These are phyloP conservation scores for Gynandropsis gynandra DNA, from an alignment of 345 rosid genomes.

Conservation along the genomic window DNA sequence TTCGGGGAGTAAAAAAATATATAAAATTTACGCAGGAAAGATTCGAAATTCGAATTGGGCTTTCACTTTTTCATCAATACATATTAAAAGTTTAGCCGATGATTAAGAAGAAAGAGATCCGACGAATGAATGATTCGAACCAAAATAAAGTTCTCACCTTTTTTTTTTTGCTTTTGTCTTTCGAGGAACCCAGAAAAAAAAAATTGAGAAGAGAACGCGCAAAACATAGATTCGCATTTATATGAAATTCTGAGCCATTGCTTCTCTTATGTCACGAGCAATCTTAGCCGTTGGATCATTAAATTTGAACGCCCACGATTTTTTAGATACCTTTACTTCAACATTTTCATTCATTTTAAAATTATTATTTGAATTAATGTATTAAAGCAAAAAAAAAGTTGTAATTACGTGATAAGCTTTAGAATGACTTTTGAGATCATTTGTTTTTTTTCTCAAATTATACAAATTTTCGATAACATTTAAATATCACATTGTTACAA, in stretches of 20 bases:
- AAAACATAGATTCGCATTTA: constrained; percentile 25
- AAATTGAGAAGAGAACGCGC: constrained; percentile 23
- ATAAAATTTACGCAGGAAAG: constrained; percentile 21
- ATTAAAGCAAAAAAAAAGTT: not conserved
- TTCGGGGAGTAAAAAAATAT: constrained; percentile 15
- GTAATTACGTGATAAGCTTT: no score
- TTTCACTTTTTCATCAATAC: constrained; percentile 15
- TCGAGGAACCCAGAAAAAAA: constrained; percentile 24
- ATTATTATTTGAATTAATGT: constrained; percentile 2
- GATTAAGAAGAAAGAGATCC: constrained; percentile 26
- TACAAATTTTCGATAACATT: no score
- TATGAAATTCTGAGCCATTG: constrained; percentile 13
- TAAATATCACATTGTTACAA: no score
- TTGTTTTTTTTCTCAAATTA: no score
- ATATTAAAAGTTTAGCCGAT: constrained; percentile 23
- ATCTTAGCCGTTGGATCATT: constrained; percentile 27
- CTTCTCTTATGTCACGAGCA: not conserved
- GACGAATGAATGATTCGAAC: constrained; percentile 31
- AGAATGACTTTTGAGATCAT: no score
- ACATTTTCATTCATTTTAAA: not conserved
- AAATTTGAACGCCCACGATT: constrained; percentile 17
- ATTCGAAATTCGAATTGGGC: constrained; percentile 21
- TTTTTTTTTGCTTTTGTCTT: constrained; percentile 7
- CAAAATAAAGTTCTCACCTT: constrained; percentile 19
- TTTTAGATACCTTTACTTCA: no score